Conservation (phyloP, 208 protist genomes). For the Crithidia acanthocephali region DNA sequence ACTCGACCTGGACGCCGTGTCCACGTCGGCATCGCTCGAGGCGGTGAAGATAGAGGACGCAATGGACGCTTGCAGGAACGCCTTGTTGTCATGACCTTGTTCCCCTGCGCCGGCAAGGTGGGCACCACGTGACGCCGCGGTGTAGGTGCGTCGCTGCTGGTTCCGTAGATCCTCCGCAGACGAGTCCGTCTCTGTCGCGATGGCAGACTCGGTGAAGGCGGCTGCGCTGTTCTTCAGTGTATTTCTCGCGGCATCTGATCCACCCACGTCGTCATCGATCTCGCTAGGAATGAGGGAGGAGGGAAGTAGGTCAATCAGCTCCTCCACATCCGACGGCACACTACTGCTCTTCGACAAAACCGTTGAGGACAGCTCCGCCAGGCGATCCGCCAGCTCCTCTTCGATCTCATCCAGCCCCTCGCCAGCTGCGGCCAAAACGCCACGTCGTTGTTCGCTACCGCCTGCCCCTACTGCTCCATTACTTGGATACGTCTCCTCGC, state of each 20-base stretch:
- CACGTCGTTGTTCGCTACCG: background rate
- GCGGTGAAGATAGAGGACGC: slow-evolving; percentile 18
- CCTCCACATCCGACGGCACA: slow-evolving; percentile 32
- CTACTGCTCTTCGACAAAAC: background rate
- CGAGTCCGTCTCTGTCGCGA: slow-evolving; percentile 14
- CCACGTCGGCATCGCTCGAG: slow-evolving; percentile 34
- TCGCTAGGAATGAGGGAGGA: slow-evolving; percentile 35
- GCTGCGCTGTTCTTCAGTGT: background rate
- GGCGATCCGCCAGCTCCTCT: slow-evolving; percentile 25
- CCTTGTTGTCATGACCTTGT: background rate
- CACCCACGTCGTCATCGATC: background rate
- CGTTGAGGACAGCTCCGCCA: slow-evolving; percentile 28
- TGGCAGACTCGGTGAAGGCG: background rate
- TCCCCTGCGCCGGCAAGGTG: background rate
- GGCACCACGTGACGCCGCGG: background rate
- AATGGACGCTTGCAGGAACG: slow-evolving; percentile 14
- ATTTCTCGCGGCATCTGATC: no score
- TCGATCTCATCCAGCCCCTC: slow-evolving; percentile 33
- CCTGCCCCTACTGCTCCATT: background rate
- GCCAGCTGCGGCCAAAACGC: background rate
- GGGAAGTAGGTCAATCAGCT: slow-evolving; percentile 29
- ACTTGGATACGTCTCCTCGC: background rate
- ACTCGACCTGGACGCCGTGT: slow-evolving; percentile 28
- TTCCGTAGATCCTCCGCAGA: slow-evolving; percentile 4
- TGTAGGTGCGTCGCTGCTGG: slow-evolving; percentile 23